Evolutionary conservation across 257 asterid genomes (phyloP).

Genomic region (Ajuga chamaepitys): DNA sequence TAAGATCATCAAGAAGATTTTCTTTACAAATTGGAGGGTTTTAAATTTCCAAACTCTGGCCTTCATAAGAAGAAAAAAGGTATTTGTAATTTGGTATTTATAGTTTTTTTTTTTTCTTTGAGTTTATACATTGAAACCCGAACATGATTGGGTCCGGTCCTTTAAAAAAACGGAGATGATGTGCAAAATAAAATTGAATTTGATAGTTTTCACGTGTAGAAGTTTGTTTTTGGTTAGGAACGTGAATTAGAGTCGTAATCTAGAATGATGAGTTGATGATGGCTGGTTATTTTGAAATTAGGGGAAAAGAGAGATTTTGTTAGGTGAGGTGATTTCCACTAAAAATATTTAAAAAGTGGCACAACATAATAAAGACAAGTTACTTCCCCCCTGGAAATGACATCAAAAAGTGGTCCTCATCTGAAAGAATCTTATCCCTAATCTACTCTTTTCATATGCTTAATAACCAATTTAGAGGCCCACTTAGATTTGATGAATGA

Average conservation of each 20-base stretch:
- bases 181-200: neutral
- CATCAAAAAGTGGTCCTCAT: neutral
- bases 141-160: no score
- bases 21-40: no score
- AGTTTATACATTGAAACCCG: no score
- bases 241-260: slow-evolving; percentile 13
- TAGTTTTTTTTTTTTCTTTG: no score
- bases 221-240: neutral
- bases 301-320: neutral
- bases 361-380: slow-evolving; percentile 6
- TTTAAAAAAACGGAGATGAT: no score
- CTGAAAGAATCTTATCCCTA: slow-evolving; percentile 14
- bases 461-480: slow-evolving; percentile 8
- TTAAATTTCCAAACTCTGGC: no score
- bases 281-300: neutral
- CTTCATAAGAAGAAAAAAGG: no score
- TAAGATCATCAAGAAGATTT: no score
- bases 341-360: neutral
- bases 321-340: neutral
- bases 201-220: neutral
- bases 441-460: slow-evolving; percentile 14
- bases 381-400: neutral
- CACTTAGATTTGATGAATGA: slow-evolving; percentile 31
- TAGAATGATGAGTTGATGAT: slow-evolving; percentile 1
- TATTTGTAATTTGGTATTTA: no score